Evolutionary conservation across 305 asterid species (phyloP).

Genomic region (Striga hermonthica): DNA sequence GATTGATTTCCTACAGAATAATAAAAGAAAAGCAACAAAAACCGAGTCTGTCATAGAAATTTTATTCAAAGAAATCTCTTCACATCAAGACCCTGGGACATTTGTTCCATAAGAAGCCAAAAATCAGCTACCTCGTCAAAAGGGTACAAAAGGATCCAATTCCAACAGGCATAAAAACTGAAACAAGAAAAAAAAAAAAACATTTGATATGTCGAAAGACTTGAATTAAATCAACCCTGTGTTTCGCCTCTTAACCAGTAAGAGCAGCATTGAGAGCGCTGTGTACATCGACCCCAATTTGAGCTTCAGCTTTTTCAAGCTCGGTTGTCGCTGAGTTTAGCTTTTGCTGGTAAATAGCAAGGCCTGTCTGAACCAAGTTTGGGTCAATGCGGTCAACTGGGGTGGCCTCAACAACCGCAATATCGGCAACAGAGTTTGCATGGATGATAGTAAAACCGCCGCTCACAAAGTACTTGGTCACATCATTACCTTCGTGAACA

Average conservation of each 20-base stretch:
- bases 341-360: constrained; percentile 71
- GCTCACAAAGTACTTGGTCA: constrained; percentile 63
- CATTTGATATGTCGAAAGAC: background rate
- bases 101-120: constrained; percentile 19
- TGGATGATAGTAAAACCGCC: constrained; percentile 80
- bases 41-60: constrained; percentile 21
- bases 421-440: constrained; percentile 72
- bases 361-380: constrained; percentile 64
- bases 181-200: no score
- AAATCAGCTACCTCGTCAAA: constrained; percentile 20
- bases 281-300: constrained; percentile 82
- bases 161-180: constrained; percentile 24
- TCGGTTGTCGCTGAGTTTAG: constrained; percentile 77
- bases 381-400: constrained; percentile 72
- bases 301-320: constrained; percentile 84
- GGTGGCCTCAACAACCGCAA: constrained; percentile 64
- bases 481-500: constrained; percentile 77
- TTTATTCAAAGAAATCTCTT: constrained; percentile 35
- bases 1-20: background rate
- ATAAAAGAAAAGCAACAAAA: constrained; percentile 20
- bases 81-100: constrained; percentile 17
- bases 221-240: background rate
- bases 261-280: constrained; percentile 86
- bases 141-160: constrained; percentile 27
- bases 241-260: constrained; percentile 45